These are phyloP conservation scores for Leucocoprinus sp. DNA, from an alignment of 768 basidiomycete species.

Conservation along the genomic window DNA sequence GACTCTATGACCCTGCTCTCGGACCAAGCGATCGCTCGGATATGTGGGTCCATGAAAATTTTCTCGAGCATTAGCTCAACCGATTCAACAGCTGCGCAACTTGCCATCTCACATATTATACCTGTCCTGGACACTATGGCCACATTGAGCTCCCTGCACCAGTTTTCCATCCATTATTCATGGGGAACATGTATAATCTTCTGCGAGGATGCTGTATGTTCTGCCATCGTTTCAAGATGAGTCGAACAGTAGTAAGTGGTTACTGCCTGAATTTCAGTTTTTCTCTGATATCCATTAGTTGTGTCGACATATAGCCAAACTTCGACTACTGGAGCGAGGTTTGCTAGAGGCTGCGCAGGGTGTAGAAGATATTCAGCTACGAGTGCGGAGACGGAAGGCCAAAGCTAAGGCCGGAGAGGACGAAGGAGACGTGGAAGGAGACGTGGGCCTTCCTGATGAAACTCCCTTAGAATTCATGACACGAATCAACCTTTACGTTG, in stretches of 20 bases:
- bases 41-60: slow-evolving; percentile 52
- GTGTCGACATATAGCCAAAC: slow-evolving; percentile 77
- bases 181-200: slow-evolving; percentile 82
- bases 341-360: slow-evolving; percentile 74
- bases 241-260: slow-evolving; percentile 52
- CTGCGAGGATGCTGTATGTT: slow-evolving; percentile 86
- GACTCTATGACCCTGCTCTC: slow-evolving; percentile 91
- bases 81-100: slow-evolving; percentile 69
- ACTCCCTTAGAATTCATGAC: slow-evolving; percentile 50
- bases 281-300: slow-evolving; percentile 36
- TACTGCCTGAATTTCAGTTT: not conserved
- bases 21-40: slow-evolving; percentile 86
- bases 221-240: slow-evolving; percentile 87
- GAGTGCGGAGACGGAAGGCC: slow-evolving; percentile 23
- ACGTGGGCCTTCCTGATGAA: slow-evolving; percentile 43
- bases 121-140: slow-evolving; percentile 96
- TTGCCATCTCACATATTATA: slow-evolving; percentile 87
- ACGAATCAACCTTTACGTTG: slow-evolving; percentile 60
- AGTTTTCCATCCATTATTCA: slow-evolving; percentile 94
- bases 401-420: slow-evolving; percentile 28
- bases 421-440: slow-evolving; percentile 36
- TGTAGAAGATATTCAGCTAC: slow-evolving; percentile 60
- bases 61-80: slow-evolving; percentile 4
- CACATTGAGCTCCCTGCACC: slow-evolving; percentile 95
- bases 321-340: slow-evolving; percentile 84